Percentiles rank a stretch among this genome's conserved stretches.
phyloP scores from a whole-genome alignment of 2,329 filamentous ascomycete genomes.

The Apiospora rasikravindrae region DNA sequence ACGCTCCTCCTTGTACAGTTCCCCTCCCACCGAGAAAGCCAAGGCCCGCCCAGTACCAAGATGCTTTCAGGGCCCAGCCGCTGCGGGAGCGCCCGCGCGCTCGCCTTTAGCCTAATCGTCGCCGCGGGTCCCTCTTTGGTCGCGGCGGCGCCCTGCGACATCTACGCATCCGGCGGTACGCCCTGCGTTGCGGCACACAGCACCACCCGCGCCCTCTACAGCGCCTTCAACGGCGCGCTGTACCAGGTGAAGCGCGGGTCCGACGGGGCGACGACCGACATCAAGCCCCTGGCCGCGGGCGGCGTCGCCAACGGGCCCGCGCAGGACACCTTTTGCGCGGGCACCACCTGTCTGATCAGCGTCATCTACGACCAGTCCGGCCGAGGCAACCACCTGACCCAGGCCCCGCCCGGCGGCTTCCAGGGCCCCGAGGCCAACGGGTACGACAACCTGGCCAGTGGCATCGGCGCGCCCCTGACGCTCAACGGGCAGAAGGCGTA shows the following conservation, averaged over 20 bases:
- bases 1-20: neutral
- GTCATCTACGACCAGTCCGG: constrained; percentile 72
- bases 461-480: constrained; percentile 64
- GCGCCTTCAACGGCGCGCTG: constrained; percentile 55
- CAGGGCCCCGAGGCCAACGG: constrained; percentile 60
- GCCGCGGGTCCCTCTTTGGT: constrained; percentile 41
- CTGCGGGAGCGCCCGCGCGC: neutral
- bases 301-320: constrained; percentile 65
- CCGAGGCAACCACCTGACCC: constrained; percentile 64
- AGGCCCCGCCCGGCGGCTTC: constrained; percentile 63
- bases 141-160: constrained; percentile 63
- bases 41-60: neutral
- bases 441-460: constrained; percentile 64
- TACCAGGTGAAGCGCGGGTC: constrained; percentile 66
- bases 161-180: constrained; percentile 62
- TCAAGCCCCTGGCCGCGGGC: constrained; percentile 59
- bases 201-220: constrained; percentile 68
- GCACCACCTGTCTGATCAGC: constrained; percentile 67
- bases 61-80: constrained; percentile 1
- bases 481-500: constrained; percentile 67
- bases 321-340: constrained; percentile 65
- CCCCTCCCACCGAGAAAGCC: neutral
- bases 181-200: constrained; percentile 70
- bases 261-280: constrained; percentile 51
- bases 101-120: neutral